These are phyloP conservation scores for Misopates orontium DNA, from an alignment of 257 asterid species.

Conservation along the genomic window DNA sequence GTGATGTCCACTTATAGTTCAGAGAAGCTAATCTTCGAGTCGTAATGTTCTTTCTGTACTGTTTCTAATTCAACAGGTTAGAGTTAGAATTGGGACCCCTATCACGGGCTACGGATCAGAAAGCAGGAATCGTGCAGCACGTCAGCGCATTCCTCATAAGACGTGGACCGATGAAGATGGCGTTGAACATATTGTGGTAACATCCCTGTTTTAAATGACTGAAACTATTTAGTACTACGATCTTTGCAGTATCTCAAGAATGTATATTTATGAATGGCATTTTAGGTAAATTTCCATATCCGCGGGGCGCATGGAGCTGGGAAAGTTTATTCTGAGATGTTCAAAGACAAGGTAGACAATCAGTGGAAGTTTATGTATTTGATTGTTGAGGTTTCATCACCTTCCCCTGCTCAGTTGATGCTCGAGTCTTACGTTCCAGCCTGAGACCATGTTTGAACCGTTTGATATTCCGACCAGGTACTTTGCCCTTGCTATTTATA, in stretches of 20 bases:
- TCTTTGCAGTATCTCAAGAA: slow-evolving; percentile 13
- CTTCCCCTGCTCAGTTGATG: slow-evolving; percentile 74
- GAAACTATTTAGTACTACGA: background rate
- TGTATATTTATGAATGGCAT: background rate
- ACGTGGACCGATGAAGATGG: slow-evolving; percentile 90
- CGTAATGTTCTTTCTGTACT: background rate
- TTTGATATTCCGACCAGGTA: background rate
- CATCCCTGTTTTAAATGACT: slow-evolving; percentile 6
- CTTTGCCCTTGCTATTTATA: background rate
- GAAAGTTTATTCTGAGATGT: slow-evolving; percentile 83
- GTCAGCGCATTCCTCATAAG: slow-evolving; percentile 81
- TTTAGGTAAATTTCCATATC: slow-evolving; percentile 81
- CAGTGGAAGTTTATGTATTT: slow-evolving; percentile 89
- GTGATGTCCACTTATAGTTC: too few relatives aligned
- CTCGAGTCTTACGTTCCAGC: slow-evolving; percentile 96
- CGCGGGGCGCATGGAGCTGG: slow-evolving; percentile 97
- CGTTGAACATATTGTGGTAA: slow-evolving; percentile 79
- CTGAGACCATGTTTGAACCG: slow-evolving; percentile 27
- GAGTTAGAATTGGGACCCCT: slow-evolving; percentile 84
- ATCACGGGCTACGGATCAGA: slow-evolving; percentile 89
- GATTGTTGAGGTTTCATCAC: slow-evolving; percentile 73
- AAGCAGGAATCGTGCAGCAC: slow-evolving; percentile 93
- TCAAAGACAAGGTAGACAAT: slow-evolving; percentile 77
- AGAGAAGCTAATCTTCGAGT: too few relatives aligned
- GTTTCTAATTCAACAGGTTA: slow-evolving; percentile 51